Evolutionary conservation across 73 alveolate genomes (phyloP).

Genomic region (Paraurostyla sp.): DNA sequence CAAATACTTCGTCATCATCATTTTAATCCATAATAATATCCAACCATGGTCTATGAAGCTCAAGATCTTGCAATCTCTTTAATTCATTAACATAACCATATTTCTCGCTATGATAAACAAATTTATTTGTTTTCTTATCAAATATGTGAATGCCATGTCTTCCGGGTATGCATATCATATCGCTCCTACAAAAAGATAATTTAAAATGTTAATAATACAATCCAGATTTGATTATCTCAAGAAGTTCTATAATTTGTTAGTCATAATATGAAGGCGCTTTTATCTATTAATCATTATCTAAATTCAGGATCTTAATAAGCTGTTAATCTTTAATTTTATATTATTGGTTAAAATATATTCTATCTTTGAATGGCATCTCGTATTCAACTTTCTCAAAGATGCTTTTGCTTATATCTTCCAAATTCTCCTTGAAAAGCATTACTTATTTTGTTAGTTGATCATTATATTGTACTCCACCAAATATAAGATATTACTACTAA

Average conservation of each 20-base stretch:
- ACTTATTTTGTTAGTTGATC: background rate
- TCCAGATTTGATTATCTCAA: background rate
- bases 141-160: conserved; percentile 37
- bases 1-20: background rate
- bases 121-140: background rate
- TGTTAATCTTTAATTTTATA: background rate
- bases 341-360: conserved; percentile 19
- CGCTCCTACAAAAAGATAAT: background rate
- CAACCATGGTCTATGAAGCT: too few relatives aligned
- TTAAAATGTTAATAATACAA: too few relatives aligned
- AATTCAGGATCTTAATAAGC: too few relatives aligned
- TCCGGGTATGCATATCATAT: background rate
- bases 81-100: conserved; percentile 15
- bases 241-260: background rate
- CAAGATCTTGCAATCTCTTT: too few relatives aligned
- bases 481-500: background rate
- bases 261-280: background rate
- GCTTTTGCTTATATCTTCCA: background rate
- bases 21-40: too few relatives aligned
- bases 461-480: conserved; percentile 1
- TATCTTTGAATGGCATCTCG: background rate
- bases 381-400: background rate
- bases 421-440: background rate
- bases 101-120: background rate
- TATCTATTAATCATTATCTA: background rate